These are phyloP conservation scores for Massariosphaeria phaeospora DNA, from an alignment of 495 filamentous ascomycete genomes.

Conservation along the genomic window DNA sequence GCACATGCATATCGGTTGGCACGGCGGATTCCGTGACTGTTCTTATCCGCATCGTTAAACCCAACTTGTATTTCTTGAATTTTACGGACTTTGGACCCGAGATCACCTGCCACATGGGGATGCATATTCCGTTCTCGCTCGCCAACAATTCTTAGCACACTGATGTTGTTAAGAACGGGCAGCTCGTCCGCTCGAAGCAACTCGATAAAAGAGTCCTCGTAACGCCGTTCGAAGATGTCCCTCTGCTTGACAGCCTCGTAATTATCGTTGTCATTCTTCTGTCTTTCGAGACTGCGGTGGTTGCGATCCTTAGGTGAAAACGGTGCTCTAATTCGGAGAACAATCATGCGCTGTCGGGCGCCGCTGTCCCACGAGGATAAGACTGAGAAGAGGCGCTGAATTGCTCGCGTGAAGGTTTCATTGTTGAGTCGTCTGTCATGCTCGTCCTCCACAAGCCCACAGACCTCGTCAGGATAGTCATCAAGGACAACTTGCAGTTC, in stretches of 20 bases:
- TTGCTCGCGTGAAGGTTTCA: background rate
- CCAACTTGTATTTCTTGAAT: no score
- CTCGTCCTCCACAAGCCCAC: background rate
- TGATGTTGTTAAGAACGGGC: background rate
- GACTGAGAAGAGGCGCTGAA: background rate
- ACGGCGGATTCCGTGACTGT: no score
- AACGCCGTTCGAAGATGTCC: conserved; percentile 2
- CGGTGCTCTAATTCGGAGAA: background rate
- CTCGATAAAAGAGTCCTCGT: background rate
- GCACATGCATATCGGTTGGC: no score
- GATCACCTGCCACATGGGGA: background rate
- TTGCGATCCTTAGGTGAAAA: conserved; percentile 1
- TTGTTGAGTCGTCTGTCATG: background rate
- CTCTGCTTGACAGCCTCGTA: background rate
- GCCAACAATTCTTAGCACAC: background rate
- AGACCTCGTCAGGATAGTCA: background rate
- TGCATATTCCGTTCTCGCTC: background rate
- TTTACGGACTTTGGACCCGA: background rate
- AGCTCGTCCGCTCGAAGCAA: background rate
- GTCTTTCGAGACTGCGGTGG: background rate
- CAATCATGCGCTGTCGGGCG: background rate
- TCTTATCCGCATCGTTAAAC: no score
- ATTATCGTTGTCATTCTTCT: background rate
- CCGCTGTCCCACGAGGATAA: background rate
- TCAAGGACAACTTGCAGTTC: background rate